phyloP scores from a whole-genome alignment of 495 filamentous ascomycete species.

The Penicillium lagena region DNA sequence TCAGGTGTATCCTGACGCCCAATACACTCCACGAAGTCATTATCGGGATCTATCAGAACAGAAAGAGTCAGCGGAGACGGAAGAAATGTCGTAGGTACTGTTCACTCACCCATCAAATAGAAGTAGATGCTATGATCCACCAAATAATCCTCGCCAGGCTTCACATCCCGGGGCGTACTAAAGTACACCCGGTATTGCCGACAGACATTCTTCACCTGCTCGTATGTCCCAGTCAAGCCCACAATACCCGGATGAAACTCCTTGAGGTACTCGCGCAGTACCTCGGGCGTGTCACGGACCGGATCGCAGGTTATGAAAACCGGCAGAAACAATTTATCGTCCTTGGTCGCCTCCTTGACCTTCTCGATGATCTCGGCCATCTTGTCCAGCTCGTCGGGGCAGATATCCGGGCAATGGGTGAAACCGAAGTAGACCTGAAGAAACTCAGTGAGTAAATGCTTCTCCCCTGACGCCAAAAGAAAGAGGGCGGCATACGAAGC shows the following conservation, averaged over 20 bases:
- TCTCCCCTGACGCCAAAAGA: no score
- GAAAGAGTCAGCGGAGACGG: background rate
- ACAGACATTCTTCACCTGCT: slow-evolving; percentile 85
- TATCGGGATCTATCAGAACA: slow-evolving; percentile 68
- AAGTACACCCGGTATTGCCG: slow-evolving; percentile 97
- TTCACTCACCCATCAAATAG: slow-evolving; percentile 76
- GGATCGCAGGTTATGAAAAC: slow-evolving; percentile 96
- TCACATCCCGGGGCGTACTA: slow-evolving; percentile 78
- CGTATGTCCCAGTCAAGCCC: slow-evolving; percentile 87
- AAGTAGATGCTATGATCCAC: slow-evolving; percentile 99
- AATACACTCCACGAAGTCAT: slow-evolving; percentile 96
- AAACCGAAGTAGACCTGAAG: slow-evolving; percentile 91
- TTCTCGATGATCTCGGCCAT: slow-evolving; percentile 91
- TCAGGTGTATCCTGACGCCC: slow-evolving; percentile 90
- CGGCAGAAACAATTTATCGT: slow-evolving; percentile 53
- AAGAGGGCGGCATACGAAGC: slow-evolving; percentile 45
- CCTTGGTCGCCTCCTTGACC: slow-evolving; percentile 48
- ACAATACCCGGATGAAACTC: slow-evolving; percentile 90
- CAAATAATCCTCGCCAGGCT: slow-evolving; percentile 91
- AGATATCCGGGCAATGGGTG: slow-evolving; percentile 97
- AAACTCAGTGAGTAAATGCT: background rate
- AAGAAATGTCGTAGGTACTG: no score
- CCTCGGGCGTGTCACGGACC: slow-evolving; percentile 77
- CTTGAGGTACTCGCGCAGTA: slow-evolving; percentile 74
- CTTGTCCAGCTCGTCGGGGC: slow-evolving; percentile 97